Base-by-base conservation (phyloP, 176 grass and related monocot genomes). In the Musa beccarii region DNA sequence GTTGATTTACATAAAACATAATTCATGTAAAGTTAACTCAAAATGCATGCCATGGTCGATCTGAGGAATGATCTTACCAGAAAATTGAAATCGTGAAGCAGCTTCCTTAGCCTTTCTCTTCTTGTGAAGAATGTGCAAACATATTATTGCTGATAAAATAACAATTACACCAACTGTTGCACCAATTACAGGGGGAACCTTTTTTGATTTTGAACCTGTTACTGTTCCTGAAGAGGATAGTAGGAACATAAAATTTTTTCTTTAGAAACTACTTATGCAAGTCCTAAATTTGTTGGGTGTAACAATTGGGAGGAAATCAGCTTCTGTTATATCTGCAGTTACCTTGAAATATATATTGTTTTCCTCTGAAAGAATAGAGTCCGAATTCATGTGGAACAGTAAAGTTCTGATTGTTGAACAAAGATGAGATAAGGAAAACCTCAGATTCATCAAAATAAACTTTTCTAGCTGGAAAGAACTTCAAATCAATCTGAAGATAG, bases 51-150 rank as follows among this genome's bases (percentile, higher is more conserved):
- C 10, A 19, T 15, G 9, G 68, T 20, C 11, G 61, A 15, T 11
- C 59, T 49, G 2, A 61, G 15, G 57, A 65, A 14, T 51, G 21
- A 7, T 34, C 76, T 68, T 70, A 96, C 92, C 85, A 16, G 81
- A 92, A 25, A 86, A 87, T 52, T 68, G 83, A 73, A 82, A 88
- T 77, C 69, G 76, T 53, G 87, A 85, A 75, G 86, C 81, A 63
- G 66, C 76, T 65, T 68, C 49, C 28, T 57, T 80, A 3, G 68
- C 50, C 22, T 65, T 79, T 73, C 49, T 88, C 66, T 75, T 85
- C 72, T 65, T 82, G 69, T 71, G 89, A 22, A 81, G 51, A 49
- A 84, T 52, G 8, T 66, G 14, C 69, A 92, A 49, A 59, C 56
- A 19, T n/a, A 89, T 17, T 49, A 89, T 0, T 63, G 54, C 8